phyloP scores from a whole-genome alignment of 2,329 filamentous ascomycete species.

The Sarocladium brachiariae region DNA sequence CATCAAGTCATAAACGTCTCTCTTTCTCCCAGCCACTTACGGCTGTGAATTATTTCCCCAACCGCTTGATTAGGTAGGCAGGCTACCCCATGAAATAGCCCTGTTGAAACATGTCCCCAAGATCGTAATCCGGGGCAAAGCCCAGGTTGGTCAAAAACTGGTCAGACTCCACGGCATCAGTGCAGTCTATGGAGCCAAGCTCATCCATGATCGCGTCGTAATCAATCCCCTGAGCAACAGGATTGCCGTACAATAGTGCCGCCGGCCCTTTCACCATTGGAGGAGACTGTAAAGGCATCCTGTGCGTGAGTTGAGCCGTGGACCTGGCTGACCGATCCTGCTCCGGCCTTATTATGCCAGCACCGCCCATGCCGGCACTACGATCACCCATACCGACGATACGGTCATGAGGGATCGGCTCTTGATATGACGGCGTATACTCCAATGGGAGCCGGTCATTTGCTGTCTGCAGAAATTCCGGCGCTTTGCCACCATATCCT shows the following conservation, averaged over 20 bases:
- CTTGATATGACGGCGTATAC: neutral
- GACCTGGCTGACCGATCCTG: neutral
- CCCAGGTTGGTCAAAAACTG: slow-evolving; percentile 63
- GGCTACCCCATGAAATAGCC: slow-evolving; percentile 1
- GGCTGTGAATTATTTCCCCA: neutral
- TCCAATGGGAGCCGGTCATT: neutral
- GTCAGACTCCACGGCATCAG: slow-evolving; percentile 35
- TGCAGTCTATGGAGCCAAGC: slow-evolving; percentile 42
- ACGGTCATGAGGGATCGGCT: neutral
- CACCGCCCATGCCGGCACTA: neutral
- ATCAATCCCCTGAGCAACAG: slow-evolving; percentile 21
- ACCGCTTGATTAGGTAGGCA: neutral
- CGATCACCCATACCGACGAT: neutral
- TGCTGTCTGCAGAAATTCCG: neutral
- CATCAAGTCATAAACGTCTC: neutral
- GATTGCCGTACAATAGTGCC: slow-evolving; percentile 1
- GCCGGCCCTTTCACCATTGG: slow-evolving; percentile 17
- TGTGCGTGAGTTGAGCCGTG: neutral
- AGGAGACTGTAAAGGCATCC: neutral
- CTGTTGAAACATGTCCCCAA: slow-evolving; percentile 42
- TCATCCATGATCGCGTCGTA: slow-evolving; percentile 48
- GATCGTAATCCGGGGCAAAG: slow-evolving; percentile 54
- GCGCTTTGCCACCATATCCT: neutral
- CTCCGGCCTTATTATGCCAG: neutral
- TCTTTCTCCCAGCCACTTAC: neutral